Percentiles rank a stretch among this genome's conserved stretches.
phyloP scores from a whole-genome alignment of 139 green algal genomes.

The Chlorella sp. region DNA sequence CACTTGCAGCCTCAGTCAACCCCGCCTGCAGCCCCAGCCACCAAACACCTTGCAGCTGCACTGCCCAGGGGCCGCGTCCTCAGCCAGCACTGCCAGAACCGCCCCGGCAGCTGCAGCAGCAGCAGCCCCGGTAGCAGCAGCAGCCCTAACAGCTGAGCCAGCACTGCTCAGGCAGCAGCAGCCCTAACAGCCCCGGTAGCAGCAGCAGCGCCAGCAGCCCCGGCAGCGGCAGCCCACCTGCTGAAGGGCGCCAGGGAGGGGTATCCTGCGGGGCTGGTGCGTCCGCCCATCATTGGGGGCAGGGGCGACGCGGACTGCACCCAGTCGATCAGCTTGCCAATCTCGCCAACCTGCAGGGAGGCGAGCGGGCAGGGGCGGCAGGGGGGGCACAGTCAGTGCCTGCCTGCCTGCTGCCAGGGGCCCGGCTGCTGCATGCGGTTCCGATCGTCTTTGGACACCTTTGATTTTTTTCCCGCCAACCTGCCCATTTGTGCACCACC shows the following conservation, averaged over 20 bases:
- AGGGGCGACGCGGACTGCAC: conserved; percentile 35
- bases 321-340: conserved; percentile 48
- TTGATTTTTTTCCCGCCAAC: too few species aligned
- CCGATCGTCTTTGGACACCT: too few species aligned
- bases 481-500: too few species aligned
- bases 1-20: too few species aligned
- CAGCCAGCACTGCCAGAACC: background rate
- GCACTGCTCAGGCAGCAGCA: too few species aligned
- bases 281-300: background rate
- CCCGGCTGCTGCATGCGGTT: too few species aligned
- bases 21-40: too few species aligned
- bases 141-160: too few species aligned
- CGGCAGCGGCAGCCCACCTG: background rate
- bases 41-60: too few species aligned
- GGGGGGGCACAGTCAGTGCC: background rate
- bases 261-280: conserved; percentile 20
- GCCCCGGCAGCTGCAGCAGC: too few species aligned
- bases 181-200: background rate
- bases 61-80: too few species aligned
- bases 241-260: background rate
- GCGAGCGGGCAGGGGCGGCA: background rate
- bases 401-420: background rate
- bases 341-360: conserved; percentile 31
- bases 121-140: too few species aligned
- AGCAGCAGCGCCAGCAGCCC: background rate